Base-by-base conservation (phyloP, 2,329 filamentous ascomycete species). In the Diaporthe aspalathi region DNA sequence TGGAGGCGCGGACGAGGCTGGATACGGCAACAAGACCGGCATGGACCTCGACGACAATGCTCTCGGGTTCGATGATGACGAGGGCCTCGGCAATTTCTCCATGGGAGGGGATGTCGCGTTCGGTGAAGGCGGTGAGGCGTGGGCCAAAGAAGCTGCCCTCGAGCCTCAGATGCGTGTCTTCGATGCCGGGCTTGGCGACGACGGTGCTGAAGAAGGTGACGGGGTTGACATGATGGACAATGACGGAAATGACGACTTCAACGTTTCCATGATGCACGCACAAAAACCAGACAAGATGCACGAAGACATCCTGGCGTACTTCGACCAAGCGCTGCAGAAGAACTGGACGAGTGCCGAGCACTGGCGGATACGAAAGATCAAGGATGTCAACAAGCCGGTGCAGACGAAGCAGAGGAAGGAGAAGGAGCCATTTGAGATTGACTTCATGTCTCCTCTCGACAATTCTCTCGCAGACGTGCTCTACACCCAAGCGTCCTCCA, bases 271-370 rank as follows among this genome's bases (percentile, higher is more conserved):
- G 84, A 89, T 89, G 50, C 92, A 92, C 76, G 84, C 86, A 20
- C 87, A 89, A 66, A 90, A 90, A 68, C 86, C 87, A 65, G 93
- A 94, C 77, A 87, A 87, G 78, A 84, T 92, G 80, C 94, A 98
- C 79, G 94, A 98, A 76, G 95, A 97, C 77, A 97, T 99, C 71
- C 87, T 99, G n/a, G 93, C 93, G 78, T 99, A 98, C 83, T 99
- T 99, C 79, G 96, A 99, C 80, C 94, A 97, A 78, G 95, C 95
- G 2, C 84, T 98, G 53, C 94, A 96, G 79, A 98, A 97, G 87
- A 98, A 98, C 78, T 99, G 96, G 95, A 92, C 93, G 7, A 97
- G 94, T 62, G 95, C 96, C n/a, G 96, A 98, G 80, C 96, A 99
- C 82, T 99, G 96, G 96, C 92, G 95, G 75, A 98, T 99, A 79